Base-by-base conservation (phyloP, 2,329 filamentous ascomycete species). In the Aspergillus sp. region DNA sequence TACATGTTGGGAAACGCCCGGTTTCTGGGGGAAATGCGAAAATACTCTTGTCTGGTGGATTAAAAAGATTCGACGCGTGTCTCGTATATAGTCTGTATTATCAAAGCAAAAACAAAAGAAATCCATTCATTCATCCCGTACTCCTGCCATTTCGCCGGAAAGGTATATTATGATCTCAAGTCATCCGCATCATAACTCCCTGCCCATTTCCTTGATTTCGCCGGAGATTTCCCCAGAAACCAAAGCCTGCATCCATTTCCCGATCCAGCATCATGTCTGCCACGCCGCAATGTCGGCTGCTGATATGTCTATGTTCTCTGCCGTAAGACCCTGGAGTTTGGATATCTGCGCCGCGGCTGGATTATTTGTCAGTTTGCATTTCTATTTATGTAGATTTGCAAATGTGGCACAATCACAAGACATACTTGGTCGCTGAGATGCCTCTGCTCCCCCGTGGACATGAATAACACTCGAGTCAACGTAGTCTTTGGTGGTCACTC, bases 301-400 rank as follows among this genome's bases (percentile, higher is more conserved):
- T 5, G 61, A 56, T 28, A 65, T 62, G 40, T 58, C 62, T 19
- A 64, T 45, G 28, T 62, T 63, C 37, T 65, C 60, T 11, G 48
- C 43, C 9, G 57, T 53, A 27, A 65, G 49, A 33, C 40, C 48
- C 33, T 58, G 57, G 6, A 62, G 50, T 29, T 46, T 56, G 5
- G 48, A 47, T 28, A 61, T 32, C 37, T 62, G 58, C 10, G 46
- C 37, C 6, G 56, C 44, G 44, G 51, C 62, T 65, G 43, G 12
- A 41, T 37, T 12, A 41, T 12, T 7, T 8, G 33, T 64, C 39
- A 60, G 54, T 35, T 13, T 7, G 7, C 33, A 35, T 7, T 7
- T 13, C 12, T 13, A 35, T n/a, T 35, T 13, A 10, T 32, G 19
- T 19, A 19, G 19, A 19, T 19, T 32, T n/a, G n/a, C 31, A n/a